Percentiles rank a stretch among this genome's conserved stretches.
phyloP scores from a whole-genome alignment of 2,329 filamentous ascomycete species.

The Sordariomycetes sp. region DNA sequence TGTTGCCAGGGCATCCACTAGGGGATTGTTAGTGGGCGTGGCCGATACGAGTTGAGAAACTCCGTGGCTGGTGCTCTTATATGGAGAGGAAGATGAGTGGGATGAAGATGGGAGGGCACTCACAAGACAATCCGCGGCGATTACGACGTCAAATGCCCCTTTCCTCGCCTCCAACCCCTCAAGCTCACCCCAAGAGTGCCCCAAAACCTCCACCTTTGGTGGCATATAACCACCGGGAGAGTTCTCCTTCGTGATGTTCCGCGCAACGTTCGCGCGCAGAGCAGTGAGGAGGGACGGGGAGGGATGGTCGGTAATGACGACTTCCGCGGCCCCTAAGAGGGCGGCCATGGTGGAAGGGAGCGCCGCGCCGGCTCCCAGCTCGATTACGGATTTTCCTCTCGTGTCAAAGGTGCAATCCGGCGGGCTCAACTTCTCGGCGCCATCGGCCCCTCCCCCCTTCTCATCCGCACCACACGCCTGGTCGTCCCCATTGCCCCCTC shows the following conservation, averaged over 20 bases:
- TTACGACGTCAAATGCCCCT: conserved; percentile 45
- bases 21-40: background rate
- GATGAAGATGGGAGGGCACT: background rate
- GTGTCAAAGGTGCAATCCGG: conserved; percentile 30
- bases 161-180: conserved; percentile 12
- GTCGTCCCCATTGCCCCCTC: background rate
- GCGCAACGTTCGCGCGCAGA: conserved; percentile 43
- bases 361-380: conserved; percentile 58
- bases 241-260: conserved; percentile 30
- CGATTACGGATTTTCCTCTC: conserved; percentile 40
- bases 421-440: conserved; percentile 4
- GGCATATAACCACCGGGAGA: conserved; percentile 13
- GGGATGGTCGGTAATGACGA: conserved; percentile 60
- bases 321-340: conserved; percentile 34
- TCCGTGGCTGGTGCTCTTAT: background rate
- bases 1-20: conserved; percentile 67
- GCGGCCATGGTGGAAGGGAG: conserved; percentile 39
- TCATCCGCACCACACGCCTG: too few species aligned
- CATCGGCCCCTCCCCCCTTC: background rate
- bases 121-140: conserved; percentile 58
- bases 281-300: conserved; percentile 47
- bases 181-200: conserved; percentile 55
- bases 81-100: background rate
- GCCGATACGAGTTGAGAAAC: background rate
- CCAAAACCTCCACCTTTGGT: conserved; percentile 33